A percentile compares a stretch with the other conserved stretches of the same genome.
Conservation (phyloP, 768 basidiomycete genomes). For the Rhizopogon sp. region DNA sequence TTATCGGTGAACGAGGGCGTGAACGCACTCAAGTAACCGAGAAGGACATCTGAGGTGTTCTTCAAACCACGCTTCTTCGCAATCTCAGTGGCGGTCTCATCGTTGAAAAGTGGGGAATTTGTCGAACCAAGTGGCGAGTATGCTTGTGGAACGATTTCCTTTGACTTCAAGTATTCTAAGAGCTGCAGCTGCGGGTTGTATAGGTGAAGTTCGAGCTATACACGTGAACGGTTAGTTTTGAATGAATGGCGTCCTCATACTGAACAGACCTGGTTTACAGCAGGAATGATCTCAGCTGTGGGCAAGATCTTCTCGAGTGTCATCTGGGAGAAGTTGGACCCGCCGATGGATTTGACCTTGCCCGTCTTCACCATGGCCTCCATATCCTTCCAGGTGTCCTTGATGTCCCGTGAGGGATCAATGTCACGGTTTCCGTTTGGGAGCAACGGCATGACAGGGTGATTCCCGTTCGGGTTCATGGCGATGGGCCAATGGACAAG, state of each 20-base stretch:
- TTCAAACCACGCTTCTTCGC: conserved; percentile 53
- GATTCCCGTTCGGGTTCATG: conserved; percentile 63
- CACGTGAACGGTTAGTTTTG: not conserved
- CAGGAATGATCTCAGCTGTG: conserved; percentile 62
- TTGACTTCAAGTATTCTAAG: conserved; percentile 52
- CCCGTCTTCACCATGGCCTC: conserved; percentile 67
- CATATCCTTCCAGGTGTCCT: conserved; percentile 82
- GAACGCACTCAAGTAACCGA: conserved; percentile 57
- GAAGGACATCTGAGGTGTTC: conserved; percentile 47
- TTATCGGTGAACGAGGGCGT: not conserved
- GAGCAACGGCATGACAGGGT: conserved; percentile 51
- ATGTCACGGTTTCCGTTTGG: conserved; percentile 65
- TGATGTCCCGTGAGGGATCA: conserved; percentile 58
- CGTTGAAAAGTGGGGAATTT: conserved; percentile 58
- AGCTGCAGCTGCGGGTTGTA: conserved; percentile 75
- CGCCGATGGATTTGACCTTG: conserved; percentile 63
- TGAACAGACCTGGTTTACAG: conserved; percentile 60
- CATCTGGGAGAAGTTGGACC: conserved; percentile 69
- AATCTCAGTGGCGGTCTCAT: conserved; percentile 55
- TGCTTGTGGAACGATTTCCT: conserved; percentile 69
- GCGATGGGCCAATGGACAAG: conserved; percentile 82
- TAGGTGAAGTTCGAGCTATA: conserved; percentile 65
- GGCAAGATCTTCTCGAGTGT: conserved; percentile 69
- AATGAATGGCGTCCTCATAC: not conserved
- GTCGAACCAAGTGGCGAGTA: conserved; percentile 79